Base-by-base conservation (phyloP, 306 rosid genomes). In the Neltuma alba region DNA sequence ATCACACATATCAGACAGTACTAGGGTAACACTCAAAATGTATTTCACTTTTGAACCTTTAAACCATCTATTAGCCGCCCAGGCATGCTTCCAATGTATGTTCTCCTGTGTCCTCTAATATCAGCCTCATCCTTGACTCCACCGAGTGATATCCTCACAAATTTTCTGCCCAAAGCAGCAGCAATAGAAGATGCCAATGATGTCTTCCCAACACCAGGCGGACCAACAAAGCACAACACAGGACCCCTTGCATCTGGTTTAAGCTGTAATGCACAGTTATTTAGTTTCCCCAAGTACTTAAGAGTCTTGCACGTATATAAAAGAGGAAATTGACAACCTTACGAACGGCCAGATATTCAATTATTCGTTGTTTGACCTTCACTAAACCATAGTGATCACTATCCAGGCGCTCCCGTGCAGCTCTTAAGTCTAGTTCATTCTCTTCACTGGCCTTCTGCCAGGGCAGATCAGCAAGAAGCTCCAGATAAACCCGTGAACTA, bases 181-280 rank as follows among this genome's bases (percentile, higher is more conserved):
- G 98, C 98, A 88, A 94, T 91, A 74, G 98, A 94, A 87, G 97
- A 89, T 77, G 98, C 98, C 91, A 94, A 84, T 50, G 98, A 94
- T 61, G 97, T 94, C 85, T 94, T 94, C 82, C 98, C 97, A 77
- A 94, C 98, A 88, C 98, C 98, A 10, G 98, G 98, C 52, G 98
- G 98, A 64, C 97, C 98, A 82, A 94, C 98, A 80, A 94, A 92
- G 88, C 98, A 94, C 89, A 94, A 77, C 52, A 94, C 98, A n/a
- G 98, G 99, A 62, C 99, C 99, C 84, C 94, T 93, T 63, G 99
- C 98, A 89, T 95, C 98, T 76, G 98, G 99, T 83, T 95, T 95
- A 75, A 95, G 98, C 99, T 95, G 96, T 82, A 90, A 57, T 2
- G 70, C 34, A 66, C 42, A 68, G 30, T 72, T 71, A 64, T 83